Conservation (phyloP, 352 stramenopile genomes). For the Thraustotheca clavata region DNA sequence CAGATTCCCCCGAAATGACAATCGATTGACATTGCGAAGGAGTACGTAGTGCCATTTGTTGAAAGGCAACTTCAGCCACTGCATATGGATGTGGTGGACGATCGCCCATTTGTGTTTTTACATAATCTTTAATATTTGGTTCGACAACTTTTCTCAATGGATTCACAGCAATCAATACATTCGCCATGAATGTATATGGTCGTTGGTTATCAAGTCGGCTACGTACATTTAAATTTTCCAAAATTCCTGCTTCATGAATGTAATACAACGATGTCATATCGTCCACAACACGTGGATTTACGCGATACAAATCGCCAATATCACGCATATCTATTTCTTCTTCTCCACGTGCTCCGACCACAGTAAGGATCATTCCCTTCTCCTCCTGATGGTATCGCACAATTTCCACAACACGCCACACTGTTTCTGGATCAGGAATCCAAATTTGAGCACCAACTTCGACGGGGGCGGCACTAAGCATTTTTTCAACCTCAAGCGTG, state of each 20-base stretch:
- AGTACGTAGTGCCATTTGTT: slow-evolving; percentile 80
- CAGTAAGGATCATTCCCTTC: slow-evolving; percentile 58
- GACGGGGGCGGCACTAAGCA: slow-evolving; percentile 56
- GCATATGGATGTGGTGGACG: slow-evolving; percentile 74
- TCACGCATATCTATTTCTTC: slow-evolving; percentile 72
- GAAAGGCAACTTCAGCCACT: slow-evolving; percentile 81
- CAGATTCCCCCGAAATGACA: slow-evolving; percentile 79
- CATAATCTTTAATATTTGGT: slow-evolving; percentile 80
- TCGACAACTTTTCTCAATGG: slow-evolving; percentile 71
- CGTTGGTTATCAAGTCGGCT: slow-evolving; percentile 64
- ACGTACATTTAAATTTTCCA: slow-evolving; percentile 70
- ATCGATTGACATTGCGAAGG: slow-evolving; percentile 81
- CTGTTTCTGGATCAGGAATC: slow-evolving; percentile 70
- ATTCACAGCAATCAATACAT: slow-evolving; percentile 83
- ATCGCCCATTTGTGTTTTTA: slow-evolving; percentile 82
- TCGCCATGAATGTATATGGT: slow-evolving; percentile 84
- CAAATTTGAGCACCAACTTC: slow-evolving; percentile 78
- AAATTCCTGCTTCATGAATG: slow-evolving; percentile 81
- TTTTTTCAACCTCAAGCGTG: slow-evolving; percentile 55
- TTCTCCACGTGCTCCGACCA: slow-evolving; percentile 58
- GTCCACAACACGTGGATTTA: slow-evolving; percentile 79
- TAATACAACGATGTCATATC: slow-evolving; percentile 86
- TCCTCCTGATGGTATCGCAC: slow-evolving; percentile 47
- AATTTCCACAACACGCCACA: slow-evolving; percentile 82
- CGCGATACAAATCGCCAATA: slow-evolving; percentile 76